These are phyloP conservation scores for Syncephalastrum racemosum DNA, from an alignment of 371 early-diverging fungal species.

Conservation along the genomic window DNA sequence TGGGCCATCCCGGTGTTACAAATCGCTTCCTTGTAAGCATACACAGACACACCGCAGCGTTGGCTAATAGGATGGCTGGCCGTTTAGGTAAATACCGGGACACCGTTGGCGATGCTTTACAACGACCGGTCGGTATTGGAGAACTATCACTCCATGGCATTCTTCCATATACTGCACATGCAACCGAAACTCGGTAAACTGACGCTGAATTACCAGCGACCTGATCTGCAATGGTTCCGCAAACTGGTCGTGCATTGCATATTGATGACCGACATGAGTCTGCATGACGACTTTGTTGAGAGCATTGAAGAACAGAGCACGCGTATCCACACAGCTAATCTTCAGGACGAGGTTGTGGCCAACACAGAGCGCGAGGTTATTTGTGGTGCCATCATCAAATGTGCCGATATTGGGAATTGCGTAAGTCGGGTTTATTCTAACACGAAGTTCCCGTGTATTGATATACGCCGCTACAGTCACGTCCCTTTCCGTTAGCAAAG, in stretches of 20 bases:
- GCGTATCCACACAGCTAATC: conserved; percentile 35
- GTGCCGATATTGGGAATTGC: conserved; percentile 83
- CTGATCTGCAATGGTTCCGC: conserved; percentile 42
- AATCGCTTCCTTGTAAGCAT: conserved; percentile 70
- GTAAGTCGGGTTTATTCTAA: conserved; percentile 29
- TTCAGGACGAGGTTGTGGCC: conserved; percentile 13
- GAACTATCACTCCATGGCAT: conserved; percentile 88
- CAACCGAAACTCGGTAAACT: conserved; percentile 10
- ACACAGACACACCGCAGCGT: not conserved
- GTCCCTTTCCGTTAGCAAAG: conserved; percentile 62
- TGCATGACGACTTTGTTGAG: conserved; percentile 78
- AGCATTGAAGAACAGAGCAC: conserved; percentile 62
- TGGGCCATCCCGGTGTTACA: conserved; percentile 87
- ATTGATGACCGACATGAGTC: conserved; percentile 84
- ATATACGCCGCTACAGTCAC: conserved; percentile 34
- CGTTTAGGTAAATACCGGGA: conserved; percentile 64
- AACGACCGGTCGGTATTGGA: conserved; percentile 93
- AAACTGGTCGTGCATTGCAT: conserved; percentile 72
- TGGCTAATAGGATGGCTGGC: conserved; percentile 12
- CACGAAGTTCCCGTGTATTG: not conserved
- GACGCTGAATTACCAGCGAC: conserved; percentile 13
- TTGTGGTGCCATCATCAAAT: conserved; percentile 78
- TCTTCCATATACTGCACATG: conserved; percentile 74
- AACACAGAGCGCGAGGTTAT: conserved; percentile 46
- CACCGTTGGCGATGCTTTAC: conserved; percentile 87